Conservation (phyloP, 257 asterid genomes). For the Misopates orontium region DNA sequence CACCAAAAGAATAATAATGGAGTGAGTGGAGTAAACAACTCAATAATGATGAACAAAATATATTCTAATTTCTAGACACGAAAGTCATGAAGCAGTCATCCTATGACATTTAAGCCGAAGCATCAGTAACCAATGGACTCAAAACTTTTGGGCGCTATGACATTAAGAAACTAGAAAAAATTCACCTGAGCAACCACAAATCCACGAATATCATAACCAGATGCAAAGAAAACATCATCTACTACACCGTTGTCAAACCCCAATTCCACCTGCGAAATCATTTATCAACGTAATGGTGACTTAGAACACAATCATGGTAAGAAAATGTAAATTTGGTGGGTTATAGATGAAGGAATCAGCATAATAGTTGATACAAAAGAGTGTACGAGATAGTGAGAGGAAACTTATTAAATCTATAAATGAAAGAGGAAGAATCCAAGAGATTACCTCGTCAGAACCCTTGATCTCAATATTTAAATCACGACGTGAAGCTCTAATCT, state of each 20-base stretch:
- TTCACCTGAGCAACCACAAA: conserved; percentile 90
- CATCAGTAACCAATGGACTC: conserved; percentile 15
- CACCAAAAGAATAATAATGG: conserved; percentile 7
- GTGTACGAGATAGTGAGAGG: conserved; percentile 13
- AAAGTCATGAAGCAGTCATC: background rate
- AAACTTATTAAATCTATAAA: background rate
- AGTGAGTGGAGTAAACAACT: conserved; percentile 12
- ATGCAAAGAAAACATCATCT: conserved; percentile 69
- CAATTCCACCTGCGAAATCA: conserved; percentile 68
- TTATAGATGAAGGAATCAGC: background rate
- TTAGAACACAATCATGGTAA: conserved; percentile 14
- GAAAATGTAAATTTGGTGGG: background rate
- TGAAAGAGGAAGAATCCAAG: conserved; percentile 16
- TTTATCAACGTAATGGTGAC: conserved; percentile 17
- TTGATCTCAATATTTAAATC: conserved; percentile 73
- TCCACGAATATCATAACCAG: conserved; percentile 87
- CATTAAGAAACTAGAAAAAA: conserved; percentile 18
- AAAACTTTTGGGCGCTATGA: conserved; percentile 7
- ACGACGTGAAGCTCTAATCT: conserved; percentile 65
- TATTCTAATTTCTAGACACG: background rate
- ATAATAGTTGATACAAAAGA: conserved; percentile 18
- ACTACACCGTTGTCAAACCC: conserved; percentile 68
- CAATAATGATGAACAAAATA: background rate
- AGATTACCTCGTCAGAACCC: conserved; percentile 74
- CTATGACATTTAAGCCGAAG: conserved; percentile 22